Conservation (phyloP, 1,284 basidiomycete species). For the Ustilago hordei region DNA sequence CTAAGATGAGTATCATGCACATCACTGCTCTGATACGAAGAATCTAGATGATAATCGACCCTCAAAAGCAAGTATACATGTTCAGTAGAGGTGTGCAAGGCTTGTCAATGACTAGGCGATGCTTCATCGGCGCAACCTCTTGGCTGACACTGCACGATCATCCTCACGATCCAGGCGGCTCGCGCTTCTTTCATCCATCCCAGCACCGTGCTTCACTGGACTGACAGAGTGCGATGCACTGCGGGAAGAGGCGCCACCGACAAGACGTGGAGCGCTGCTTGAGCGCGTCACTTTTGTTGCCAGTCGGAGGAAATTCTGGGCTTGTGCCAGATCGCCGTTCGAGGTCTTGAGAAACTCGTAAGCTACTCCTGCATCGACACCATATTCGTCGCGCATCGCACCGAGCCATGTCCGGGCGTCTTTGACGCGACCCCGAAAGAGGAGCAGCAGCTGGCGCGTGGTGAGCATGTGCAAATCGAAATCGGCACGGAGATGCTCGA, state of each 20-base stretch:
- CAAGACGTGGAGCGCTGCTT: constrained; percentile 8
- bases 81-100: background rate
- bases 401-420: constrained; percentile 34
- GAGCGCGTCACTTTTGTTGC: constrained; percentile 13
- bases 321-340: constrained; percentile 33
- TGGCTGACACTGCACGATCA: constrained; percentile 10
- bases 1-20: background rate
- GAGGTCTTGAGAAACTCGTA: constrained; percentile 47
- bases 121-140: constrained; percentile 13
- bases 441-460: constrained; percentile 16
- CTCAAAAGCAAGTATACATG: background rate
- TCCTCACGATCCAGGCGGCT: background rate
- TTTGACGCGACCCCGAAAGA: constrained; percentile 23
- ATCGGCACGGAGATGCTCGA: constrained; percentile 23
- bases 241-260: constrained; percentile 2
- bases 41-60: background rate
- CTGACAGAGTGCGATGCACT: constrained; percentile 12
- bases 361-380: constrained; percentile 25
- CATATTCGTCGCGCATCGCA: constrained; percentile 18
- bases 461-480: constrained; percentile 23
- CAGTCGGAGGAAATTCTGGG: constrained; percentile 33
- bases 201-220: constrained; percentile 16
- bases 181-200: constrained; percentile 9
- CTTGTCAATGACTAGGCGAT: background rate
- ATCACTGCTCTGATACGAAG: background rate